These are phyloP conservation scores for Fusarium scirpi DNA, from an alignment of 2,329 filamentous ascomycete genomes.

Conservation along the genomic window DNA sequence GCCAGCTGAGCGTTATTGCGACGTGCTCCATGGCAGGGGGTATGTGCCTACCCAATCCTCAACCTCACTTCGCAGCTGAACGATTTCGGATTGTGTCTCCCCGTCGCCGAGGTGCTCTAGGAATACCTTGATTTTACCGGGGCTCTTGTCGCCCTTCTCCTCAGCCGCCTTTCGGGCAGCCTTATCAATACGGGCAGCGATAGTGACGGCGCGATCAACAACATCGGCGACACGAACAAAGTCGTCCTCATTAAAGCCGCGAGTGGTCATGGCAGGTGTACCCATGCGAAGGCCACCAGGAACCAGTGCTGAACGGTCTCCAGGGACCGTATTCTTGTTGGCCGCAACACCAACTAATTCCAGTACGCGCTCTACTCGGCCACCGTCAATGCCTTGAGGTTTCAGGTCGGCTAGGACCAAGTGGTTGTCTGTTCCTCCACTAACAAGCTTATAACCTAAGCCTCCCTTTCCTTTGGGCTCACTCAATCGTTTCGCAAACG, in stretches of 20 bases:
- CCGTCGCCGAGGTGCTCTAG: constrained; percentile 76
- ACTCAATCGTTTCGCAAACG: constrained; percentile 77
- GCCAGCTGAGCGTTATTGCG: constrained; percentile 38
- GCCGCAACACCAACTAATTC: constrained; percentile 95
- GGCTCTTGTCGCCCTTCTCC: constrained; percentile 74
- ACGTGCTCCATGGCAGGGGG: constrained; percentile 73
- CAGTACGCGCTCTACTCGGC: constrained; percentile 88
- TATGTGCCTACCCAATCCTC: constrained; percentile 83
- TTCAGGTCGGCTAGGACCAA: constrained; percentile 94
- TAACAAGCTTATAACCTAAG: constrained; percentile 88
- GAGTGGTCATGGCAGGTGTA: constrained; percentile 96
- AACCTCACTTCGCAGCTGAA: constrained; percentile 80
- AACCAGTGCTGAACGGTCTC: constrained; percentile 91
- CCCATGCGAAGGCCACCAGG: constrained; percentile 95
- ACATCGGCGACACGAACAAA: constrained; percentile 89
- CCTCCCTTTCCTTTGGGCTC: constrained; percentile 78
- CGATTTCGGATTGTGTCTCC: constrained; percentile 75
- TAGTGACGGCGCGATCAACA: constrained; percentile 84
- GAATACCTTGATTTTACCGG: constrained; percentile 74
- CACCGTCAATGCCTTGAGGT: constrained; percentile 86
- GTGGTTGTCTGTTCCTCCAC: constrained; percentile 97
- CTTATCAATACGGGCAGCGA: constrained; percentile 81
- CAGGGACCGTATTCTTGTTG: constrained; percentile 99
- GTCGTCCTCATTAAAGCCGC: constrained; percentile 90
- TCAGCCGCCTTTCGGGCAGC: constrained; percentile 76